Evolutionary conservation across 768 basidiomycete species (phyloP).

Genomic region (Mycena polygramma): DNA sequence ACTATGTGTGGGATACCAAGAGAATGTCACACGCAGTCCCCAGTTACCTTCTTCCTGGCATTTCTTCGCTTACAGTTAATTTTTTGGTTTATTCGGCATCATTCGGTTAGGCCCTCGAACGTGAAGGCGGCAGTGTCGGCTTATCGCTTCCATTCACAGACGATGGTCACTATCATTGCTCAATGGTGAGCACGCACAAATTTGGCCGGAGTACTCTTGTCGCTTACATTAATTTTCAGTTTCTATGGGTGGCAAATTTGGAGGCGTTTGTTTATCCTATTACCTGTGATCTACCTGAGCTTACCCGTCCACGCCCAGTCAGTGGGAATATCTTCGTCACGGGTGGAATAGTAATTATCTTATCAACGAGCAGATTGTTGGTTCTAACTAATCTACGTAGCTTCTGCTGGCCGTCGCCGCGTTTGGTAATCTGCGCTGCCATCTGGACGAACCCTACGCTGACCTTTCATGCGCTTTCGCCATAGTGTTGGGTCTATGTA

Average conservation of each 20-base stretch:
- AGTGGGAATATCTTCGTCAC: conserved; percentile 12
- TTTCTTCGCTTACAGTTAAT: too few species aligned
- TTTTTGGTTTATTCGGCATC: too few species aligned
- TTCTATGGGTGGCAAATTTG: conserved; percentile 31
- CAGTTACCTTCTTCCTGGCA: too few species aligned
- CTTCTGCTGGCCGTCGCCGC: background rate
- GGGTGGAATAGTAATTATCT: conserved; percentile 3
- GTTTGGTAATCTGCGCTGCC: conserved; percentile 6
- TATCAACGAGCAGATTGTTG: too few species aligned
- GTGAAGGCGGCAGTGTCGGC: too few species aligned
- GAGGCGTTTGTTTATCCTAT: background rate
- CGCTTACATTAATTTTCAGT: background rate
- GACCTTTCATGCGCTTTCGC: background rate
- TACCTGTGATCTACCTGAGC: background rate
- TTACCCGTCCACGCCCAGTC: background rate
- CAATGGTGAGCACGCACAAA: conserved; percentile 12
- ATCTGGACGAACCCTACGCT: background rate
- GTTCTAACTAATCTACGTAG: background rate
- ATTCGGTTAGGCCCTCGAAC: too few species aligned
- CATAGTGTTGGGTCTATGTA: conserved; percentile 19
- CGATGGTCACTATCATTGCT: conserved; percentile 14
- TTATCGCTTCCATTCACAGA: too few species aligned
- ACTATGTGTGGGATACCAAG: too few species aligned
- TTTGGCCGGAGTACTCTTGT: too few species aligned
- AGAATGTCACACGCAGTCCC: too few species aligned